These are phyloP conservation scores for Candida tetrigidarum DNA, from an alignment of 1,139 yeast genomes.

Conservation along the genomic window DNA sequence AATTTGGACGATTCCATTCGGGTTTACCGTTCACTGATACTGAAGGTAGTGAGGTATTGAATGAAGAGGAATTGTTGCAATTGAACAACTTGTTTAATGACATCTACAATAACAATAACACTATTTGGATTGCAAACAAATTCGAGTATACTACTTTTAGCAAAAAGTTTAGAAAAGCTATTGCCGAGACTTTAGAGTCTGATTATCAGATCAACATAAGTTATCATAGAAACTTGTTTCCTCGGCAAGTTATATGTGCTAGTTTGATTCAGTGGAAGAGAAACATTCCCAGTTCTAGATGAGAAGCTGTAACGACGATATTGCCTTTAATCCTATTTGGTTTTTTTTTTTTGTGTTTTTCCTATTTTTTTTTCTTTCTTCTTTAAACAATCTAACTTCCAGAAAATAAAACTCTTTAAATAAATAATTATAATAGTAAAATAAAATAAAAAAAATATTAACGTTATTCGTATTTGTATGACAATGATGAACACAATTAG, in stretches of 20 bases:
- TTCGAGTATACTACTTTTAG: slow-evolving; percentile 12
- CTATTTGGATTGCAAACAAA: slow-evolving; percentile 13
- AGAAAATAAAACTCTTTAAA: background rate
- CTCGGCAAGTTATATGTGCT: slow-evolving; percentile 13
- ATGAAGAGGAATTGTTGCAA: slow-evolving; percentile 10
- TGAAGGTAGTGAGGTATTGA: slow-evolving; percentile 4
- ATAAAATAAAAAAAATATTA: background rate
- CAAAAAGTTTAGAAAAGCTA: slow-evolving; percentile 10
- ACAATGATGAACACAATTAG: too few species aligned
- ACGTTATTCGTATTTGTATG: background rate
- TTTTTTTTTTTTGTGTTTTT: background rate
- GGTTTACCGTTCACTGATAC: slow-evolving; percentile 11
- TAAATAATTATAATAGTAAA: background rate
- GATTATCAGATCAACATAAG: slow-evolving; percentile 11
- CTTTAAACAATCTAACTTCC: background rate
- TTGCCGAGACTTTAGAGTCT: slow-evolving; percentile 8
- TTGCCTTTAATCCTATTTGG: background rate
- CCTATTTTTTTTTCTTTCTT: background rate
- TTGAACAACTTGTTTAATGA: slow-evolving; percentile 11
- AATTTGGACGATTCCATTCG: slow-evolving; percentile 10
- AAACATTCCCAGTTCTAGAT: slow-evolving; percentile 11
- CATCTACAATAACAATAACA: slow-evolving; percentile 9
- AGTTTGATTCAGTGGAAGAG: slow-evolving; percentile 14
- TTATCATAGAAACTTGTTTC: slow-evolving; percentile 8
- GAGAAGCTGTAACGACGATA: background rate